A percentile compares a stretch with the other conserved stretches of the same genome.
Evolutionary conservation across 495 filamentous ascomycete genomes (phyloP).

Genomic region (Amniculicola lignicola): DNA sequence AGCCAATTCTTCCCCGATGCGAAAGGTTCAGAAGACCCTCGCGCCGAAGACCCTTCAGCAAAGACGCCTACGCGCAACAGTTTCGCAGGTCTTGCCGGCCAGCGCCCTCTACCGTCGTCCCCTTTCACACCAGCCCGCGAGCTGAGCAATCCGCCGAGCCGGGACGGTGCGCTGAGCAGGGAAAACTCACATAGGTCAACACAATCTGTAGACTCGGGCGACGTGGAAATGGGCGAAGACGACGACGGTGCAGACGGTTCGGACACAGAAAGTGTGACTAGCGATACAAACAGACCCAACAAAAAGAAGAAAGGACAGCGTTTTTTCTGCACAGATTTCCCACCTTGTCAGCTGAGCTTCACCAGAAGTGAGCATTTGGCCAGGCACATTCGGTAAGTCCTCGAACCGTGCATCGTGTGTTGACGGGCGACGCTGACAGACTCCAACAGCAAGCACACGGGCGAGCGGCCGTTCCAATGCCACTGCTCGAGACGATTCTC

Average conservation of each 20-base stretch:
- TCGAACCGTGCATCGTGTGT: neutral
- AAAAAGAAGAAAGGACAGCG: constrained; percentile 97
- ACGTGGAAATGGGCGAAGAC: constrained; percentile 73
- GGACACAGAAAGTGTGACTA: constrained; percentile 71
- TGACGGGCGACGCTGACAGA: neutral
- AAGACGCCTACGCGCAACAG: constrained; percentile 62
- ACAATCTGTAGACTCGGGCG: constrained; percentile 66
- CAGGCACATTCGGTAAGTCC: constrained; percentile 79
- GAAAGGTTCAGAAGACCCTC: constrained; percentile 44
- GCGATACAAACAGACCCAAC: constrained; percentile 59
- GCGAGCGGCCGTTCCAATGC: constrained; percentile 95
- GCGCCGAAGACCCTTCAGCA: constrained; percentile 39
- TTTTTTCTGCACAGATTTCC: constrained; percentile 97
- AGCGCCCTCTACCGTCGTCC: constrained; percentile 59
- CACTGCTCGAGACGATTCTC: constrained; percentile 95
- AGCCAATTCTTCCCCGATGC: constrained; percentile 42
- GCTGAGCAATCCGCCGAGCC: constrained; percentile 42
- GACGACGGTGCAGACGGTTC: constrained; percentile 72
- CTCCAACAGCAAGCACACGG: constrained; percentile 80
- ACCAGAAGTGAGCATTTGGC: constrained; percentile 95
- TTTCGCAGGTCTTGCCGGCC: constrained; percentile 55
- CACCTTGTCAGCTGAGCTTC: constrained; percentile 91
- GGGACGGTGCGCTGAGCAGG: constrained; percentile 48
- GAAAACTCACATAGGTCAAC: constrained; percentile 60
- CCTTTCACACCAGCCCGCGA: constrained; percentile 54